Conservation (phyloP, 2,329 filamentous ascomycete species). For the Pestalotiopsis fici region DNA sequence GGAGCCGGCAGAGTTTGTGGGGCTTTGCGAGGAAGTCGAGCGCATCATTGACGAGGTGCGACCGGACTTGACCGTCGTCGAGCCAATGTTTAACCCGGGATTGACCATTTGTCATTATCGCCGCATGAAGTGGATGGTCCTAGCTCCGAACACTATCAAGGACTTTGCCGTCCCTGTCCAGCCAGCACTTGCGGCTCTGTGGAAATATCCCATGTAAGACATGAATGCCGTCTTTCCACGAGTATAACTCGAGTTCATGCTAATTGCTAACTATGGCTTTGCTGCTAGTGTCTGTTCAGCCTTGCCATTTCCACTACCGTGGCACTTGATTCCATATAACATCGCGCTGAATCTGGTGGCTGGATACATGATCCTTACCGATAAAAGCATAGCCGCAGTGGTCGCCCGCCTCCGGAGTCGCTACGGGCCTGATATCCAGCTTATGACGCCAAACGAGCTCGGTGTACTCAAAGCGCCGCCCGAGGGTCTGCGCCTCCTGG, state of each 20-base stretch:
- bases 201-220: slow-evolving; percentile 38
- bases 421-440: background rate
- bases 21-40: slow-evolving; percentile 36
- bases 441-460: slow-evolving; percentile 12
- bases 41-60: slow-evolving; percentile 36
- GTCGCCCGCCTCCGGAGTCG: background rate
- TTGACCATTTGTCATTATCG: slow-evolving; percentile 41
- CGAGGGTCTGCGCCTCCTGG: slow-evolving; percentile 12
- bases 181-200: background rate
- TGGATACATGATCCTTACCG: background rate
- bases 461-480: slow-evolving; percentile 11
- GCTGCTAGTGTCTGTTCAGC: background rate
- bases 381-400: background rate
- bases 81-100: slow-evolving; percentile 43
- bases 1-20: slow-evolving; percentile 39
- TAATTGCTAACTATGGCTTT: background rate
- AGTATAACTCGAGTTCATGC: background rate
- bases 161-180: slow-evolving; percentile 22
- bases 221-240: background rate
- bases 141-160: slow-evolving; percentile 45
- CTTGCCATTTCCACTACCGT: slow-evolving; percentile 6
- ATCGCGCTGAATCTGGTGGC: slow-evolving; percentile 26
- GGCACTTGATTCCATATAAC: slow-evolving; percentile 7
- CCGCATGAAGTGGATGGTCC: slow-evolving; percentile 26
- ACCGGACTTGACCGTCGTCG: slow-evolving; percentile 42